Percentiles rank a stretch among this genome's conserved stretches.
Evolutionary conservation across 2,329 filamentous ascomycete species (phyloP).

Genomic region (Shiraia bambusicola): DNA sequence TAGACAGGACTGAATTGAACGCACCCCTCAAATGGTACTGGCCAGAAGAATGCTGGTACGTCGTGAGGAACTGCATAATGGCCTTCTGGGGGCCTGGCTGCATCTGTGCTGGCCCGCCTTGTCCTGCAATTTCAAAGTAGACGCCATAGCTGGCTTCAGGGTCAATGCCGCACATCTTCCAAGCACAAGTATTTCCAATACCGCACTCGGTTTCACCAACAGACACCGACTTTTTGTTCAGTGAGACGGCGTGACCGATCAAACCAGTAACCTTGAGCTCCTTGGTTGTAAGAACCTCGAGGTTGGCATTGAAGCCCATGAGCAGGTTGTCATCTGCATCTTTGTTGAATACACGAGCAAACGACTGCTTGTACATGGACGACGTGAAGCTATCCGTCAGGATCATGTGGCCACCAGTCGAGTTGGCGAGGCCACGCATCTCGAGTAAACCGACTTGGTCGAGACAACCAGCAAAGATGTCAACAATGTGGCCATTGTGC

Average conservation of each 20-base stretch:
- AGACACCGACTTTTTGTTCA: slow-evolving; percentile 97
- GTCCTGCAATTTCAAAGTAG: slow-evolving; percentile 96
- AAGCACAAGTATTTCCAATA: slow-evolving; percentile 97
- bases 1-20: background rate
- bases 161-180: slow-evolving; percentile 99
- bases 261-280: slow-evolving; percentile 97
- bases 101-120: slow-evolving; percentile 81
- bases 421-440: slow-evolving; percentile 97
- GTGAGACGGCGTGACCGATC: slow-evolving; percentile 92
- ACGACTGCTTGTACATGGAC: slow-evolving; percentile 99
- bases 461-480: slow-evolving; percentile 95
- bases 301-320: slow-evolving; percentile 96
- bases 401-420: slow-evolving; percentile 96
- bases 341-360: slow-evolving; percentile 95
- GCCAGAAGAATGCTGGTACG: slow-evolving; percentile 96
- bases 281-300: slow-evolving; percentile 96
- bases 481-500: slow-evolving; percentile 95
- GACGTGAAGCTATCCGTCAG: slow-evolving; percentile 97
- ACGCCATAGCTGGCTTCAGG: slow-evolving; percentile 91
- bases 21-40: slow-evolving; percentile 80
- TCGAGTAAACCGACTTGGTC: slow-evolving; percentile 96
- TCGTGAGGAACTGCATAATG: slow-evolving; percentile 97
- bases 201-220: slow-evolving; percentile 98
- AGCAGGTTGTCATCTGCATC: slow-evolving; percentile 90
- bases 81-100: slow-evolving; percentile 87